Percentiles rank a stretch among this genome's conserved stretches.
Evolutionary conservation across 495 filamentous ascomycete species (phyloP).

Genomic region (Talaromyces adpressus): DNA sequence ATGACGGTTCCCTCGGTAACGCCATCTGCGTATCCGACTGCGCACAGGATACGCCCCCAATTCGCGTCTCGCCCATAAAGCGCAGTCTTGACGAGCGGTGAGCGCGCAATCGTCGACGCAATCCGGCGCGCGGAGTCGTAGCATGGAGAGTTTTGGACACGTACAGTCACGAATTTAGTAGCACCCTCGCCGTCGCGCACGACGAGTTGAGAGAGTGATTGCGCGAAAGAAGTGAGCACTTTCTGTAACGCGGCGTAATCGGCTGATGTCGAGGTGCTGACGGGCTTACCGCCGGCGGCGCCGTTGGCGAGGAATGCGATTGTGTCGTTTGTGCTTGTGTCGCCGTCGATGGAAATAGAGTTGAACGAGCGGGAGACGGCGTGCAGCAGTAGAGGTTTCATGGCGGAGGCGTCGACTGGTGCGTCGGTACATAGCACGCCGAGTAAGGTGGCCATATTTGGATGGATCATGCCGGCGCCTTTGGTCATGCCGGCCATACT

Average conservation of each 20-base stretch:
- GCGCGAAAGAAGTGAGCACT: conserved; percentile 68
- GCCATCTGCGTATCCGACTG: conserved; percentile 78
- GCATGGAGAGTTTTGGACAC: conserved; percentile 65
- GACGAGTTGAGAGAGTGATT: conserved; percentile 82
- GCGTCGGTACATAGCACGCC: conserved; percentile 93
- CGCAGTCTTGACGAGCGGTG: conserved; percentile 92
- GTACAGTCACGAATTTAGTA: conserved; percentile 94
- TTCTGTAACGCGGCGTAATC: conserved; percentile 61
- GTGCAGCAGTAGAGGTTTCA: conserved; percentile 62
- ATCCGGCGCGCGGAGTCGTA: conserved; percentile 60
- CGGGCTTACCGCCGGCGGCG: conserved; percentile 70
- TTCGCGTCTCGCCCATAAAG: conserved; percentile 96
- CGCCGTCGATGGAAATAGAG: conserved; percentile 92
- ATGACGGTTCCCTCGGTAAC: conserved; percentile 57
- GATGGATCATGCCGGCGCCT: conserved; percentile 98
- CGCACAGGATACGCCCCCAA: conserved; percentile 96
- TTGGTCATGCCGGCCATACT: conserved; percentile 93
- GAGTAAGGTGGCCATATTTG: conserved; percentile 96
- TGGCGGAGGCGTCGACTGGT: conserved; percentile 60
- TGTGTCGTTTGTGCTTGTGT: conserved; percentile 96
- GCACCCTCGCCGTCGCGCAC: conserved; percentile 96
- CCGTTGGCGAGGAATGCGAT: conserved; percentile 92
- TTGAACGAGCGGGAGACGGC: conserved; percentile 88
- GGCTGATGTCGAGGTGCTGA: conserved; percentile 34
- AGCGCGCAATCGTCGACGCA: conserved; percentile 85